Evolutionary conservation across 2,329 filamentous ascomycete genomes (phyloP), one percentile per base, ranked within the genome.

Genomic region (Dissoconium aciculare): DNA sequence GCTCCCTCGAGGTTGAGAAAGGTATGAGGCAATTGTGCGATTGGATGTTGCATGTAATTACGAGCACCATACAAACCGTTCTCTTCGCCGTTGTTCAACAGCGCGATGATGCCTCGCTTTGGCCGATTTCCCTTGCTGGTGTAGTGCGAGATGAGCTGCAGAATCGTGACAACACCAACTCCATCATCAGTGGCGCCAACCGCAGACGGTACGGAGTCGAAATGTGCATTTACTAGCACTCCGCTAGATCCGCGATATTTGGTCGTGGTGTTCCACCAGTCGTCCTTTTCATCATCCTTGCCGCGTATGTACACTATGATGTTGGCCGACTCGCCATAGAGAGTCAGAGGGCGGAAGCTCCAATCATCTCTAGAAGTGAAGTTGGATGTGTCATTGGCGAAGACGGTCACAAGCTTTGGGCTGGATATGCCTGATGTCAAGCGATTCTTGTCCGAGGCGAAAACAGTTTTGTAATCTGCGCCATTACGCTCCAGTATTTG

Each of bases 1-100:
- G 87, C 87, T 9, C 89, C 89, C 56, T 98, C 89, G 11, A 98
- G 70, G 45, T 98, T 98, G 42, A 95, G 62, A 50, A 98, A 95
- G 0, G 82, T 83, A 49, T 85, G 79, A 6, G 82, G 70, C 34
- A 91, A 79, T 31, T 71, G 72, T 8, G 82, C 73, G 39, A 93
- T 64, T 0, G 84, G 80, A 51, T 85, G 83, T 28, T 24, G 13
- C 29, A 79, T 75, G 49, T 91, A 94, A 4, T 79, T 84, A 37
- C 73, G 71, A 5, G 87, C 84, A 1, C 89, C 89, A 41, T 91
- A 81, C 8, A 95, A 62, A 19, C 75, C 89, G 47, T 95, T 87
- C 52, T 98, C 89, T 51, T 98, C 89, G 19, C 80, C 87, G 49
- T 95, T 94, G 63, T 98, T 98, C 50, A 95, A 68, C 15, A 95